Conservation (phyloP, 2,329 filamentous ascomycete species). For the Trichoderma sp. region DNA sequence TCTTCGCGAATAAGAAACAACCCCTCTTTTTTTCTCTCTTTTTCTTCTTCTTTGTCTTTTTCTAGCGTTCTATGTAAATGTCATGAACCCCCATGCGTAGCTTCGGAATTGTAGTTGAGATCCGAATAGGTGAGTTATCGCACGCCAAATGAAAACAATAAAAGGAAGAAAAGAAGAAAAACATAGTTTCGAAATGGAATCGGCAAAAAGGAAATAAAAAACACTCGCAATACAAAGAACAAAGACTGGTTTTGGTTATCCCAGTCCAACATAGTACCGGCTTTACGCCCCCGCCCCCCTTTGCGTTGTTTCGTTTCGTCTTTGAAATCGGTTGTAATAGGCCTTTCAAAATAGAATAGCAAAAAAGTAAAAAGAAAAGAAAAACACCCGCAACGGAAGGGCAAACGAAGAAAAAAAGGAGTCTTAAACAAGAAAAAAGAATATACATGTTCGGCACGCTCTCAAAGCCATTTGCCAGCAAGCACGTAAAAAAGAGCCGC, state of each 20-base stretch:
- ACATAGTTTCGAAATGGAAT: not conserved
- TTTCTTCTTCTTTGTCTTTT: not conserved
- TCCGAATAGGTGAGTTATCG: not conserved
- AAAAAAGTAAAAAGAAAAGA: not conserved
- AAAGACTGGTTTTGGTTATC: not conserved
- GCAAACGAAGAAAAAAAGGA: not conserved
- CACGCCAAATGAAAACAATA: not conserved
- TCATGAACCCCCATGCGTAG: conserved; percentile 5
- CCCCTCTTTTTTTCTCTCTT: not conserved
- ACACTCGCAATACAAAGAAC: not conserved
- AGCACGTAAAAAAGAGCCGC: conserved; percentile 4
- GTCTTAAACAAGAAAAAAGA: not conserved
- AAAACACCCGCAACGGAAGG: not conserved
- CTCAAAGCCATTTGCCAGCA: not conserved
- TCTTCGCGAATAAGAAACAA: not conserved
- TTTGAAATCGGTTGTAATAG: not conserved
- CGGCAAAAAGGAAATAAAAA: not conserved
- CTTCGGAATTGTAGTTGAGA: not conserved
- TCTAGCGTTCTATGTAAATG: conserved; percentile 2
- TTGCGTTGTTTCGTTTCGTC: not conserved
- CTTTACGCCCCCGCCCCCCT: not conserved
- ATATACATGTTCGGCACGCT: conserved; percentile 9
- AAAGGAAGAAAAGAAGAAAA: not conserved
- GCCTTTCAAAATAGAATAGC: not conserved
- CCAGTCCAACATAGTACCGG: not conserved